Evolutionary conservation across 495 filamentous ascomycete species (phyloP).

Genomic region (Podospora pseudoanserina): DNA sequence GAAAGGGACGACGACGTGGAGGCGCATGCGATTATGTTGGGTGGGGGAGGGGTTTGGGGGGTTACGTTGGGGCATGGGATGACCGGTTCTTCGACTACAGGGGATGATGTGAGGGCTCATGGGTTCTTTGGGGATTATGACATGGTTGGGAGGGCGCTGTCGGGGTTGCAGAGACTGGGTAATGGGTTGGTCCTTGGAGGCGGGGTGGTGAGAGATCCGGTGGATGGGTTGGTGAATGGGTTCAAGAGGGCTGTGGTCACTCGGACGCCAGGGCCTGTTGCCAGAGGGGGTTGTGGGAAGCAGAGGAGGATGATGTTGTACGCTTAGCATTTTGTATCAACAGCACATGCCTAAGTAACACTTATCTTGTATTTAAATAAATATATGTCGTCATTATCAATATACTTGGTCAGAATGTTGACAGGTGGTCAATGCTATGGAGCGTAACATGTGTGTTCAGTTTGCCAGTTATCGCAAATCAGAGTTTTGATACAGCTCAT

Average conservation of each 20-base stretch:
- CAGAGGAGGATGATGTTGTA: neutral
- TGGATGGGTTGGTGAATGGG: conserved; percentile 39
- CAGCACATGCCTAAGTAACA: no score
- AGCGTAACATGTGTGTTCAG: no score
- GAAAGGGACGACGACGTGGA: conserved; percentile 34
- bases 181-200: conserved; percentile 35
- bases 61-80: conserved; percentile 45
- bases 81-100: neutral
- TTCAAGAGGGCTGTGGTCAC: conserved; percentile 22
- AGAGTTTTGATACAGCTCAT: no score
- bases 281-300: neutral
- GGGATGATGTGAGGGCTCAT: conserved; percentile 37
- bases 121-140: conserved; percentile 41
- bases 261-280: neutral
- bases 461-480: no score
- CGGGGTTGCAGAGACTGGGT: conserved; percentile 21
- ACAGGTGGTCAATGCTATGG: no score
- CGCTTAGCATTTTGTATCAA: neutral
- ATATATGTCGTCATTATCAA: no score
- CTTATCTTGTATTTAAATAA: no score
- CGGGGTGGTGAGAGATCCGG: conserved; percentile 32
- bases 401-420: no score
- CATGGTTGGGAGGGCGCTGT: conserved; percentile 30
- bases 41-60: conserved; percentile 35
- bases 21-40: conserved; percentile 40